Percentiles rank a stretch among this genome's conserved stretches.
Evolutionary conservation across 495 filamentous ascomycete species (phyloP).

Genomic region (Aspergillus biplanus): DNA sequence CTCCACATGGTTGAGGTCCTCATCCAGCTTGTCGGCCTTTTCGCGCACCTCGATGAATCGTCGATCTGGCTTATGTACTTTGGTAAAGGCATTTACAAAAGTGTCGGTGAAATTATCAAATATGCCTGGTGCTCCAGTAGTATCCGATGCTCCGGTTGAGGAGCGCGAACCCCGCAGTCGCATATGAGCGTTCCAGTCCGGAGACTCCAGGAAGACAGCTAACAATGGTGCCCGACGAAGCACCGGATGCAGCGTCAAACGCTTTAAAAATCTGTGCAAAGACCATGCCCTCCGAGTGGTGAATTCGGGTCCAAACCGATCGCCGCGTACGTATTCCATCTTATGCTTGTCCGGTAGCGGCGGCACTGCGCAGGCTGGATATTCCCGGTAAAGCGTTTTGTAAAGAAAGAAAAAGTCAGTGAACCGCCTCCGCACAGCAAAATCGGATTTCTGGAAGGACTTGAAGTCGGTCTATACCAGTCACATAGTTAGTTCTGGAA

Average conservation of each 20-base stretch:
- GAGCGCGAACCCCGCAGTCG: conserved; percentile 67
- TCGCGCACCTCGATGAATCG: conserved; percentile 94
- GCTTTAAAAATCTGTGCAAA: conserved; percentile 86
- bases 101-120: conserved; percentile 94
- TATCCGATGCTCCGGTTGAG: conserved; percentile 54
- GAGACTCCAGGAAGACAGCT: conserved; percentile 85
- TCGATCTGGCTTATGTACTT: conserved; percentile 92
- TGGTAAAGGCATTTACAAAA: conserved; percentile 97
- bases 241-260: conserved; percentile 83
- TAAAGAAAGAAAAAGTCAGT: conserved; percentile 98
- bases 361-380: conserved; percentile 88
- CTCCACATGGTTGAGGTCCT: conserved; percentile 89
- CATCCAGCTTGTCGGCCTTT: conserved; percentile 91
- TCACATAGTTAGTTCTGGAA: conserved; percentile 22
- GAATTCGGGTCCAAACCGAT: conserved; percentile 93
- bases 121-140: conserved; percentile 62
- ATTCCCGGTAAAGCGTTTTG: conserved; percentile 84
- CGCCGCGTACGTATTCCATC: conserved; percentile 96
- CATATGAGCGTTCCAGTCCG: conserved; percentile 97
- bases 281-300: conserved; percentile 89
- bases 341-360: conserved; percentile 98
- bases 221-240: conserved; percentile 82
- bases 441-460: conserved; percentile 79
- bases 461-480: conserved; percentile 80
- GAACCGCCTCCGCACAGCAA: conserved; percentile 83